Base-by-base conservation (phyloP, 352 stramenopile species). In the Pythium brachiatum region DNA sequence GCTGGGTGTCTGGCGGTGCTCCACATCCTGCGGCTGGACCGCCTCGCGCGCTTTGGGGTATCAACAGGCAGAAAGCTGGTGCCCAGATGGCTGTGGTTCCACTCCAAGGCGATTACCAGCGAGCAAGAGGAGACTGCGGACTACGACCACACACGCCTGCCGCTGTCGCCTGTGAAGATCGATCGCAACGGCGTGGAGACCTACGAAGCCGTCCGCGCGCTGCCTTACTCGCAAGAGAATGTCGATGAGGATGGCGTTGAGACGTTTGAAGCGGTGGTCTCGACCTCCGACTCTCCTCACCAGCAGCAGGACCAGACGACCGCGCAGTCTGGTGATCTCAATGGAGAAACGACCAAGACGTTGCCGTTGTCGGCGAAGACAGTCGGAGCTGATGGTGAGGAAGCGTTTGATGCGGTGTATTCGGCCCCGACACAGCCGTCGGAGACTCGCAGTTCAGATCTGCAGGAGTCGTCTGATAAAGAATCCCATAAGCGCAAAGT, bases 21-120 rank as follows among this genome's bases (percentile, higher is more conserved):
- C 26, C 66, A 44, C 13, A 62, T 76, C 47, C 36, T 76, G 27
- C 69, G 60, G 9, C 56, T 75, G 12, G 60, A 66, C 5, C 41
- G 41, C 27, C 7, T 68, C n/a, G 52, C 52, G 16, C 52, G 57
- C 0, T 6, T 57, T 4, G 48, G 60, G 21, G 11, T 16, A 3
- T 43, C 46, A 16, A 27, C 47, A 9, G 53, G 47, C 53, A 64
- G 64, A 46, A 38, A 16, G 41, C 63, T 74, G 50, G 15, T 31
- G 48, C 62, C 36, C 43, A 68, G 32, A 27, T 72, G 41, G 23
- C 44, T 3, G 38, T 57, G 31, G 60, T 62, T 51, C 36, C 23
- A 36, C 51, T 32, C 20, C n/a, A 57, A 27, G 6, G 13, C 15
- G 7, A 16, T 26, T 11, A 29, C 21, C 21, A 23, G 21, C 36